A percentile compares a stretch with the other conserved stretches of the same genome.
Conservation (phyloP, 2,329 filamentous ascomycete species). For the Phialemoniopsis sp. region DNA sequence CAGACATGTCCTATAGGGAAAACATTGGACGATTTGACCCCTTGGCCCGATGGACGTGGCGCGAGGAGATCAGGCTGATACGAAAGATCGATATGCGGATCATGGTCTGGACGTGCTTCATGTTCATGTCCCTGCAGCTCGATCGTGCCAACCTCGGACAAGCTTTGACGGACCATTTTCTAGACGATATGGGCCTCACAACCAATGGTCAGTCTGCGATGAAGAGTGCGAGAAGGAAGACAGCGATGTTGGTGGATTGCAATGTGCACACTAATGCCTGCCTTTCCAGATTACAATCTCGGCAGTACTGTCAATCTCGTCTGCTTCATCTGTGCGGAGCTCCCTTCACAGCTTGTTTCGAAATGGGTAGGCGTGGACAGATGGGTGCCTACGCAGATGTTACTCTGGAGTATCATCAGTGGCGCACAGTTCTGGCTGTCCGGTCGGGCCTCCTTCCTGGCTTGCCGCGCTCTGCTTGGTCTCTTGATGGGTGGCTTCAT, state of each 20-base stretch:
- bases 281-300: constrained; percentile 33
- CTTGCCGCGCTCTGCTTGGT: constrained; percentile 30
- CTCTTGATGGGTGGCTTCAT: constrained; percentile 42
- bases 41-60: constrained; percentile 34
- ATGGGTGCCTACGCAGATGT: constrained; percentile 57
- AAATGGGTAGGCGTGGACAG: constrained; percentile 55
- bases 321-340: constrained; percentile 50
- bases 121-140: constrained; percentile 47
- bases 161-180: constrained; percentile 43
- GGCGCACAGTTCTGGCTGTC: constrained; percentile 38
- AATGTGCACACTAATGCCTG: too few species aligned
- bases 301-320: constrained; percentile 46
- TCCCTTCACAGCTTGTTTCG: constrained; percentile 56
- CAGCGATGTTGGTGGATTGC: too few species aligned
- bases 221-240: too few species aligned
- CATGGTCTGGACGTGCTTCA: constrained; percentile 41
- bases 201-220: constrained; percentile 42
- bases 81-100: constrained; percentile 40
- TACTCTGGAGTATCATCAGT: constrained; percentile 50
- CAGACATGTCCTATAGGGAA: constrained; percentile 19
- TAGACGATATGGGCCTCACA: constrained; percentile 34
- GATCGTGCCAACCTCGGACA: constrained; percentile 43
- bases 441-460: constrained; percentile 31
- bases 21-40: constrained; percentile 44
- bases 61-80: constrained; percentile 29